Conservation (phyloP, 345 rosid genomes). For the Xanthoceras sorbifolium region DNA sequence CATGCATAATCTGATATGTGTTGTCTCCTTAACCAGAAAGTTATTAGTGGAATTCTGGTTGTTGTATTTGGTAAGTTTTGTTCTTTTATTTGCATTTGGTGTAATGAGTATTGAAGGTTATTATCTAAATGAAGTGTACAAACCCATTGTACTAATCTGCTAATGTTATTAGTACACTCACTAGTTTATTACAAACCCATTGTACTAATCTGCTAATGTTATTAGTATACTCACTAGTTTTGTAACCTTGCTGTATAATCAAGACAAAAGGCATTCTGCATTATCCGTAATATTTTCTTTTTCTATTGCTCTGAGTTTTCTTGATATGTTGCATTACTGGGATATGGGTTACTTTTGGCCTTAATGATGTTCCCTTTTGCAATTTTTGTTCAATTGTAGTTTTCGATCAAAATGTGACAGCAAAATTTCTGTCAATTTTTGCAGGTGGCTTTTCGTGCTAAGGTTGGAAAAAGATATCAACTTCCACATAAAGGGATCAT, state of each 20-base stretch:
- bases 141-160: neutral
- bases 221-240: neutral
- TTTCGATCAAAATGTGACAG: conserved; percentile 7
- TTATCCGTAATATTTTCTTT: neutral
- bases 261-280: neutral
- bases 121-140: neutral
- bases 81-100: neutral
- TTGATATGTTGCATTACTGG: neutral
- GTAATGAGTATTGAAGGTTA: neutral
- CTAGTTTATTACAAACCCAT: neutral
- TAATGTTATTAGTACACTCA: neutral
- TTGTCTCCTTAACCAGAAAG: neutral
- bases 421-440: neutral
- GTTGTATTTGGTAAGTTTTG: neutral
- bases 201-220: neutral
- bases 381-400: neutral
- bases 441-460: conserved; percentile 96
- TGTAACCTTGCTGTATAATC: neutral
- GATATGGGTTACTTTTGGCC: neutral
- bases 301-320: neutral
- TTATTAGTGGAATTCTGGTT: neutral
- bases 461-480: conserved; percentile 84
- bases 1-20: neutral
- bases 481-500: conserved; percentile 93
- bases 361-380: conserved; percentile 1